A percentile compares a stretch with the other conserved stretches of the same genome.
Evolutionary conservation across 805 yeast species (phyloP).

Genomic region (Yarrowia hollandica): DNA sequence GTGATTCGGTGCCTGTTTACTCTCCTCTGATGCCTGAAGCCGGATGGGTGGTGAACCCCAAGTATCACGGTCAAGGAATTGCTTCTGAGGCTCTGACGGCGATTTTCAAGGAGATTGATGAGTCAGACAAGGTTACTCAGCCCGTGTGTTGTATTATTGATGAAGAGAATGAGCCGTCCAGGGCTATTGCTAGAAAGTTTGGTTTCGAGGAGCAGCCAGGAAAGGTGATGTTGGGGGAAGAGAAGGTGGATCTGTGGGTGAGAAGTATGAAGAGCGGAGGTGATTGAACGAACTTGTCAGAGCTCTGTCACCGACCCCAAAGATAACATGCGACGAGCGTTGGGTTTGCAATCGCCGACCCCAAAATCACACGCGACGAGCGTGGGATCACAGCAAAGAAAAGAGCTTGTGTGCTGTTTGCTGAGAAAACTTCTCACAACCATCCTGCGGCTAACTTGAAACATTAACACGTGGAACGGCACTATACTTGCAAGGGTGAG

Average conservation of each 20-base stretch:
- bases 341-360: too few relatives aligned
- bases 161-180: not conserved
- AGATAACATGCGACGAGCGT: too few relatives aligned
- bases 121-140: not conserved
- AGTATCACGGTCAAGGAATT: not conserved
- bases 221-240: not conserved
- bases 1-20: slow-evolving; percentile 10
- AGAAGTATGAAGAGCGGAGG: too few relatives aligned
- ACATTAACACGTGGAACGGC: too few relatives aligned
- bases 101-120: not conserved
- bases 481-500: too few relatives aligned
- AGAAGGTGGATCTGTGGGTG: not conserved
- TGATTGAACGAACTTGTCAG: too few relatives aligned
- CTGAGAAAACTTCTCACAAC: too few relatives aligned
- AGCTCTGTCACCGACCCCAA: too few relatives aligned
- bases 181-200: slow-evolving; percentile 11
- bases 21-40: slow-evolving; percentile 22
- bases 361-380: too few relatives aligned
- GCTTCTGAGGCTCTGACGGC: slow-evolving; percentile 3
- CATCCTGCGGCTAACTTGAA: too few relatives aligned
- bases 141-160: not conserved
- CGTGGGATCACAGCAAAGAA: too few relatives aligned
- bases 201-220: slow-evolving; percentile 5
- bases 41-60: slow-evolving; percentile 20
- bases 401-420: too few relatives aligned